A percentile compares a stretch with the other conserved stretches of the same genome.
Evolutionary conservation across 805 yeast species (phyloP).

Genomic region (Lipomyces spencermartinsiae): DNA sequence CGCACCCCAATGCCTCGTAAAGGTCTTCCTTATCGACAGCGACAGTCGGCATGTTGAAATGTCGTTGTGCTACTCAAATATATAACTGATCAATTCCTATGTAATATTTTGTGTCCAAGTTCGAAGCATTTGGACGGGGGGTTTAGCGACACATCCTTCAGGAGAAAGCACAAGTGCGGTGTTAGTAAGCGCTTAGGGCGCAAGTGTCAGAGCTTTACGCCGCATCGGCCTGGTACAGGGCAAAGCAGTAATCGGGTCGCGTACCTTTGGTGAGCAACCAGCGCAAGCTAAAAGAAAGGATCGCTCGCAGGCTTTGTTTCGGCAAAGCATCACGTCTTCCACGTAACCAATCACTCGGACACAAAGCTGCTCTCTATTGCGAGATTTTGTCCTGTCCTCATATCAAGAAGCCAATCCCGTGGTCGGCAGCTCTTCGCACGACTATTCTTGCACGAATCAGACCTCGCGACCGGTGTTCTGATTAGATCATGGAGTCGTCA

Average conservation of each 20-base stretch:
- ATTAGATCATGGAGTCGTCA: slow-evolving; percentile 20
- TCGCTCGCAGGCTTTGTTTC: slow-evolving; percentile 3
- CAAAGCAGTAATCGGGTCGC: not conserved
- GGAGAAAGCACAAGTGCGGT: slow-evolving; percentile 2
- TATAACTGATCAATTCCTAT: not conserved
- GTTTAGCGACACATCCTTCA: too few species aligned
- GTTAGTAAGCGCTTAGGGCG: not conserved
- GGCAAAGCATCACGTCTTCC: not conserved
- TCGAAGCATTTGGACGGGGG: too few species aligned
- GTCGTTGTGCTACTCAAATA: not conserved
- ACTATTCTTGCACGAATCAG: not conserved
- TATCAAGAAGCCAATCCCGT: not conserved
- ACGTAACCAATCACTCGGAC: not conserved
- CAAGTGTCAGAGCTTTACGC: not conserved
- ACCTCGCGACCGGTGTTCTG: not conserved
- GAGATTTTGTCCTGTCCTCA: not conserved
- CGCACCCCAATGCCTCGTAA: slow-evolving; percentile 72
- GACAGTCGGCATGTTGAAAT: slow-evolving; percentile 84
- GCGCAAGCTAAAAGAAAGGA: not conserved
- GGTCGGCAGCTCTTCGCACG: not conserved
- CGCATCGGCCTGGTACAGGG: not conserved
- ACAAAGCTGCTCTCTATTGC: not conserved
- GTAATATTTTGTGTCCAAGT: too few species aligned
- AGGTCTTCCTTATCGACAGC: slow-evolving; percentile 94
- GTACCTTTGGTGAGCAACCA: not conserved